A percentile compares a stretch with the other conserved stretches of the same genome.
These are phyloP conservation scores for Hanseniaspora uvarum DNA, from an alignment of 1,139 yeast genomes.

Conservation along the genomic window DNA sequence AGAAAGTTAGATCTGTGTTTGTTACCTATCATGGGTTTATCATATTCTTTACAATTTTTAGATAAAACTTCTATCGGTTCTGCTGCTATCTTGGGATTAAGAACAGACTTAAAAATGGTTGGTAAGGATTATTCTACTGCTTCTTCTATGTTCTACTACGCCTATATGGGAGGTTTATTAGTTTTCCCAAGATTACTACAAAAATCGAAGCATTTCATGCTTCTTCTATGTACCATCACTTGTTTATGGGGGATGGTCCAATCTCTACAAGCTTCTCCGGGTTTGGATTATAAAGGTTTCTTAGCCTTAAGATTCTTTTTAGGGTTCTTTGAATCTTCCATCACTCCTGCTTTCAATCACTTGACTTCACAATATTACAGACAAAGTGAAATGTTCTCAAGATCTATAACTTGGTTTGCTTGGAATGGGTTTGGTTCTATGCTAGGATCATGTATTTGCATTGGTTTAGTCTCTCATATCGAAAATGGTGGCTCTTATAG, in stretches of 20 bases:
- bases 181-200: conserved; percentile 33
- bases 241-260: conserved; percentile 42
- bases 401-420: conserved; percentile 43
- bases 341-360: conserved; percentile 45
- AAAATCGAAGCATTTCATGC: conserved; percentile 31
- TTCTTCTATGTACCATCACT: conserved; percentile 33
- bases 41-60: conserved; percentile 54
- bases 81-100: conserved; percentile 51
- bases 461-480: conserved; percentile 33
- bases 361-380: conserved; percentile 49
- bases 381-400: conserved; percentile 40
- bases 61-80: conserved; percentile 51
- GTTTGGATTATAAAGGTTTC: conserved; percentile 33
- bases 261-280: conserved; percentile 36
- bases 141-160: conserved; percentile 48
- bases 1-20: conserved; percentile 46
- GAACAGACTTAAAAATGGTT: conserved; percentile 40
- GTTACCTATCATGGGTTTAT: conserved; percentile 45
- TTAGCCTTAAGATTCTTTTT: conserved; percentile 38
- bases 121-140: conserved; percentile 48
- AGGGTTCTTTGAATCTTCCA: conserved; percentile 41
- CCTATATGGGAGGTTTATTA: conserved; percentile 38
- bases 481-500: conserved; percentile 30
- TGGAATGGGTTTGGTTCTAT: conserved; percentile 43
- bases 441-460: conserved; percentile 39